Percentiles rank a stretch among this genome's conserved stretches.
These are phyloP conservation scores for Solanum hybrid DNA, from an alignment of 305 asterid species.

Conservation along the genomic window DNA sequence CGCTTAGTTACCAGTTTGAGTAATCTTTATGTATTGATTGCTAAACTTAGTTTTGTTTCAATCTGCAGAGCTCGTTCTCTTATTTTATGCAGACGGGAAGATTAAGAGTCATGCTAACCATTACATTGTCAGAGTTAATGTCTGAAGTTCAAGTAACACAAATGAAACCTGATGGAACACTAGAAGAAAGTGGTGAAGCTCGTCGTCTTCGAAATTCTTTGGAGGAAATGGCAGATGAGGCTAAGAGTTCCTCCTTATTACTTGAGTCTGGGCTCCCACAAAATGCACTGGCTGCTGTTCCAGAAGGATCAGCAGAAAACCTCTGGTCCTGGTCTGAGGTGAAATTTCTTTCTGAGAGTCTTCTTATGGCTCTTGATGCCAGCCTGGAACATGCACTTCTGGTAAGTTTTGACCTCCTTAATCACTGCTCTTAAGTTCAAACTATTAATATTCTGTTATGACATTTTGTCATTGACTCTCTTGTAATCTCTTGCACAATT, in stretches of 20 bases:
- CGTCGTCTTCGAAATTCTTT: constrained; percentile 80
- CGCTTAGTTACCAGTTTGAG: constrained; percentile 4
- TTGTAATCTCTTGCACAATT: constrained; percentile 12
- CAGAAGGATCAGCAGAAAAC: constrained; percentile 42
- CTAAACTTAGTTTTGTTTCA: constrained; percentile 3
- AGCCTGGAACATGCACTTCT: constrained; percentile 94
- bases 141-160: constrained; percentile 98
- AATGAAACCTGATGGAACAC: constrained; percentile 86
- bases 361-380: constrained; percentile 96
- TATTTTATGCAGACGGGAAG: constrained; percentile 76
- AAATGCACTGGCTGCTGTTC: constrained; percentile 40
- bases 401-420: constrained; percentile 38
- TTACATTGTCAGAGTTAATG: constrained; percentile 95
- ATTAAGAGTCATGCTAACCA: constrained; percentile 83
- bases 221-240: constrained; percentile 83
- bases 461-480: constrained; percentile 4
- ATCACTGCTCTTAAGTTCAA: constrained; percentile 6
- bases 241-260: constrained; percentile 42
- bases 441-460: not conserved
- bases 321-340: constrained; percentile 83
- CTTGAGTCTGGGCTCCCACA: constrained; percentile 75
- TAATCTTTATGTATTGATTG: not conserved
- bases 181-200: constrained; percentile 96
- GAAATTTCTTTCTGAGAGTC: constrained; percentile 69
- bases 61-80: constrained; percentile 79